A percentile compares a stretch with the other conserved stretches of the same genome.
Evolutionary conservation across 2,329 filamentous ascomycete genomes (phyloP).

Genomic region (Fusarium sp.): DNA sequence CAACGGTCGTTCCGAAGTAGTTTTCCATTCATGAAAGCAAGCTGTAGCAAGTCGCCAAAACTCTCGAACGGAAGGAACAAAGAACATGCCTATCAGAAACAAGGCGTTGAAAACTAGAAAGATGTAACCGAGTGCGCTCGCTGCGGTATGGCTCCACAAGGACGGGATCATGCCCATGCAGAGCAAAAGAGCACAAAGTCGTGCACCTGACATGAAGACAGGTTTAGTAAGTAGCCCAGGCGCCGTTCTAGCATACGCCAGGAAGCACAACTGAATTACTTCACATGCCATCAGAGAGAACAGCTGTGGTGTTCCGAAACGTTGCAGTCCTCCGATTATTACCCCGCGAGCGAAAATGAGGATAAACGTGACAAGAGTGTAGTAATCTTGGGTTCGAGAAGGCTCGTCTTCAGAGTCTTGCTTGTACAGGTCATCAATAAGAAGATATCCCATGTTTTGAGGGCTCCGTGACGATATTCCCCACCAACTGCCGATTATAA

Average conservation of each 20-base stretch:
- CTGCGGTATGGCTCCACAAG: constrained; percentile 70
- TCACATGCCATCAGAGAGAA: constrained; percentile 33
- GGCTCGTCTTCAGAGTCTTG: constrained; percentile 64
- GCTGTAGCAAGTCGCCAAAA: constrained; percentile 12
- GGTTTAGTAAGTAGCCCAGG: constrained; percentile 49
- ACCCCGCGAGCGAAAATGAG: constrained; percentile 35
- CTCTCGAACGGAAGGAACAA: constrained; percentile 33
- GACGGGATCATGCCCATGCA: constrained; percentile 68
- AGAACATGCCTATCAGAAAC: constrained; percentile 53
- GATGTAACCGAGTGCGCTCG: constrained; percentile 77
- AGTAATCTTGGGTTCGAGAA: constrained; percentile 62
- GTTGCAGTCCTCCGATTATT: constrained; percentile 36
- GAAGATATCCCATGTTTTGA: constrained; percentile 49
- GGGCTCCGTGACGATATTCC: constrained; percentile 40
- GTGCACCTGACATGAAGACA: constrained; percentile 2
- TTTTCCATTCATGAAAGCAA: neutral
- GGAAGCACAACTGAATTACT: constrained; percentile 27
- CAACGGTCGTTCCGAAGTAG: neutral
- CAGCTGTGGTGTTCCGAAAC: constrained; percentile 28
- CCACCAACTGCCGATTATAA: constrained; percentile 50
- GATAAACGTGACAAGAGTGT: constrained; percentile 50
- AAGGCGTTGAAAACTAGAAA: constrained; percentile 75
- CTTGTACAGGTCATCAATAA: constrained; percentile 70
- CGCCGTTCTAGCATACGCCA: constrained; percentile 71
- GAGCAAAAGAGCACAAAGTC: constrained; percentile 39